A percentile compares a stretch with the other conserved stretches of the same genome.
phyloP scores from a whole-genome alignment of 768 basidiomycete genomes.

The Boletus pseudo-olivaceus region DNA sequence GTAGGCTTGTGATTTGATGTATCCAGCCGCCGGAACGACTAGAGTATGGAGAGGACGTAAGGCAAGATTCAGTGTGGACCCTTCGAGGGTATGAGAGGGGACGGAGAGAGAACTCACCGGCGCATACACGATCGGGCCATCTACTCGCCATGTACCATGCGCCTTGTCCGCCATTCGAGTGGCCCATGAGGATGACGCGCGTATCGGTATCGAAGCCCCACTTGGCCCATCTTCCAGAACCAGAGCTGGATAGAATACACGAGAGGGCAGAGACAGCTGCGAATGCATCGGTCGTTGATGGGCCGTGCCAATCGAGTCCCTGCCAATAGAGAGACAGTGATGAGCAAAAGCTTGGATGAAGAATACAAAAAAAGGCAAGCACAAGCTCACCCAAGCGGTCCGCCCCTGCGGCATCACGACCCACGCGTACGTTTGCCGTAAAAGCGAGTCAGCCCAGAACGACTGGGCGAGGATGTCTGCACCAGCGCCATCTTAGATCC shows the following conservation, averaged over 20 bases:
- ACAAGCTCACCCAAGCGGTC: conserved; percentile 67
- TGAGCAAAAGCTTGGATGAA: background rate
- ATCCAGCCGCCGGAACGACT: conserved; percentile 79
- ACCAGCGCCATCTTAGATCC: conserved; percentile 76
- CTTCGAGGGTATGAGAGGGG: no score
- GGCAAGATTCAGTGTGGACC: background rate
- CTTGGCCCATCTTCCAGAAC: conserved; percentile 34
- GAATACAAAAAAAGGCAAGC: background rate
- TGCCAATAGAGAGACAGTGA: conserved; percentile 22
- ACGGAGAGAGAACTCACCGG: conserved; percentile 38
- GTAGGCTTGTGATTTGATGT: conserved; percentile 86
- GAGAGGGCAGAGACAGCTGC: conserved; percentile 54
- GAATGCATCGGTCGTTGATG: conserved; percentile 72
- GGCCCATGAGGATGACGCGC: conserved; percentile 71
- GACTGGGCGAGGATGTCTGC: conserved; percentile 56
- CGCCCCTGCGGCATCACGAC: conserved; percentile 77
- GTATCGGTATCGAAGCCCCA: conserved; percentile 40
- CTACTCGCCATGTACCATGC: conserved; percentile 75
- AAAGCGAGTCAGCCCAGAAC: conserved; percentile 65
- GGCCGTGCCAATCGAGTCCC: conserved; percentile 94
- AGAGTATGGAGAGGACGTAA: background rate
- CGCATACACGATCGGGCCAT: conserved; percentile 72
- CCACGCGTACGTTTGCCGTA: conserved; percentile 63
- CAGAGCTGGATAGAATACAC: conserved; percentile 37
- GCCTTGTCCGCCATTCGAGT: conserved; percentile 93